phyloP scores from a whole-genome alignment of 352 stramenopile genomes.

The Blastocystis sp. region DNA sequence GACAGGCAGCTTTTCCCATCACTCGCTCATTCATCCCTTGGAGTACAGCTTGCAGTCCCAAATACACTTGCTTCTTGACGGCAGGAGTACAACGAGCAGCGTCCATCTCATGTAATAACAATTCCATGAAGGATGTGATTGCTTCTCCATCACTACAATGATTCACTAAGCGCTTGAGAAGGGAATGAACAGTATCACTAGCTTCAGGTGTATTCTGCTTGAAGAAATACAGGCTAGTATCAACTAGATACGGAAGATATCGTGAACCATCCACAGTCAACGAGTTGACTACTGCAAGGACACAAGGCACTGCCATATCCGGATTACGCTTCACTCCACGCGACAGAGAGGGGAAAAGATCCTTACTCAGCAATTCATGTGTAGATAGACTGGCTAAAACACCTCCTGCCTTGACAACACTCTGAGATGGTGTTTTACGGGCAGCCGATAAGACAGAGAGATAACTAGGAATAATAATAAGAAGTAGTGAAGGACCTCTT shows the following conservation, averaged over 20 bases:
- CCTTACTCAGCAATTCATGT: conserved; percentile 47
- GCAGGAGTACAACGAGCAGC: not conserved
- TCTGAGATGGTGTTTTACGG: conserved; percentile 10
- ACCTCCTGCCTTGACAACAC: conserved; percentile 37
- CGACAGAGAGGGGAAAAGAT: conserved; percentile 49
- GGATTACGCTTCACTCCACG: conserved; percentile 55
- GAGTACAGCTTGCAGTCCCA: not conserved
- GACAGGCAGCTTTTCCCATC: not conserved
- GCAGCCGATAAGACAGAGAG: conserved; percentile 27
- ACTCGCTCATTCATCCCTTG: not conserved
- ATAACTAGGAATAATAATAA: conserved; percentile 2
- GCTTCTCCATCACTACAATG: conserved; percentile 51
- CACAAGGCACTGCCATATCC: conserved; percentile 20
- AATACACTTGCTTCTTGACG: conserved; percentile 3
- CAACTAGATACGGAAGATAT: conserved; percentile 40
- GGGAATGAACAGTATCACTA: not conserved
- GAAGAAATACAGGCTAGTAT: conserved; percentile 51
- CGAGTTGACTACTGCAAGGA: not conserved
- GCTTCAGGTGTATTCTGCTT: conserved; percentile 27
- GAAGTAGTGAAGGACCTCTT: not conserved
- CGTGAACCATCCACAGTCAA: conserved; percentile 9
- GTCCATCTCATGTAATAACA: conserved; percentile 48
- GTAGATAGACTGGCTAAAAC: not conserved
- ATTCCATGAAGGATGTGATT: not conserved
- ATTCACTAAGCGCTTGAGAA: not conserved